Evolutionary conservation across 257 asterid genomes (phyloP).

Genomic region (Penstemon newberryi): DNA sequence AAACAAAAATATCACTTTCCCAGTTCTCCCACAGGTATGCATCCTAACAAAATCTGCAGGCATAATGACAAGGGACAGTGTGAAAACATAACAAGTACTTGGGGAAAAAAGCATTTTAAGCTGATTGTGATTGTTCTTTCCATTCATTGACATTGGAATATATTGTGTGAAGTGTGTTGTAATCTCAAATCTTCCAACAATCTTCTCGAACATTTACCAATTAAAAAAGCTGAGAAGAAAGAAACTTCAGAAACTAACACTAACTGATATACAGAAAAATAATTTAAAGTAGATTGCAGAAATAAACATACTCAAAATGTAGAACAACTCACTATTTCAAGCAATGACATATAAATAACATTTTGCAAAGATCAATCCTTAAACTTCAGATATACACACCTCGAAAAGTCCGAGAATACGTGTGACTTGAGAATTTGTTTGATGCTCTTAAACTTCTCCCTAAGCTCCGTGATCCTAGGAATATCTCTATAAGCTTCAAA

Average conservation of each 20-base stretch:
- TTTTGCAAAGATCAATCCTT: no score
- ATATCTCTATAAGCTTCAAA: conserved; percentile 94
- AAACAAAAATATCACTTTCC: no score
- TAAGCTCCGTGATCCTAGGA: conserved; percentile 88
- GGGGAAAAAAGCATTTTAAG: no score
- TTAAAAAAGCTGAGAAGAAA: conserved; percentile 1
- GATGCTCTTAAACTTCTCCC: conserved; percentile 92
- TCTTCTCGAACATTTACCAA: not conserved
- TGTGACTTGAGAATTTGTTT: conserved; percentile 91
- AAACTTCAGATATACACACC: conserved; percentile 46
- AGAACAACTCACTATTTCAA: conserved; percentile 4
- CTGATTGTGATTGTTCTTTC: no score
- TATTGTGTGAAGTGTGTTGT: no score
- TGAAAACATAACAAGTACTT: no score
- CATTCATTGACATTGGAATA: no score
- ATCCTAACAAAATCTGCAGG: no score
- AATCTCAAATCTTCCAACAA: no score
- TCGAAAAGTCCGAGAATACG: conserved; percentile 96
- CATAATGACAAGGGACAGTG: no score
- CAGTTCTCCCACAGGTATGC: no score
- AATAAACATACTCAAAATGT: not conserved
- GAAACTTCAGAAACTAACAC: not conserved
- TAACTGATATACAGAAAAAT: no score
- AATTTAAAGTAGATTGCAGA: conserved; percentile 6
- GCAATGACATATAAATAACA: conserved; percentile 3